phyloP scores from a whole-genome alignment of 2,329 filamentous ascomycete species.

The Ophiostoma triangulosporum region DNA sequence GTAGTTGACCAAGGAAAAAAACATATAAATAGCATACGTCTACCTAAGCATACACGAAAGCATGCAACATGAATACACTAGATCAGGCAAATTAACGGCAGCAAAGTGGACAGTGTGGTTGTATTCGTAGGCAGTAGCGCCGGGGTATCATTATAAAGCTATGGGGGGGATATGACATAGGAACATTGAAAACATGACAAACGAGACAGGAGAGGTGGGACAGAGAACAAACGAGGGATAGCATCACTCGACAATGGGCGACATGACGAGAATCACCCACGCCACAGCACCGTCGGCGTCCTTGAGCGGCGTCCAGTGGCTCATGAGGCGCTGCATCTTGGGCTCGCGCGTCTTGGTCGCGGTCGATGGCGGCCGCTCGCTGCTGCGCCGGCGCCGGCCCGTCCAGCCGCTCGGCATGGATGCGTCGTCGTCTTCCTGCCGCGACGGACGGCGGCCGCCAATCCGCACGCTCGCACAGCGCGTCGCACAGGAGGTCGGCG shows the following conservation, averaged over 20 bases:
- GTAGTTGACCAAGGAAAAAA: conserved; percentile 31
- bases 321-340: conserved; percentile 13
- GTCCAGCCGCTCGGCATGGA: background rate
- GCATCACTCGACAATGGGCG: conserved; percentile 11
- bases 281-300: conserved; percentile 20
- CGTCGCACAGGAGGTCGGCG: background rate
- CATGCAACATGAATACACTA: background rate
- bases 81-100: background rate
- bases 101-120: background rate
- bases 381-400: conserved; percentile 1
- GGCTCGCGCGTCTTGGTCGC: background rate
- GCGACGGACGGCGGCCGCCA: background rate
- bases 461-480: conserved; percentile 9
- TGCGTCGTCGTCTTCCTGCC: background rate
- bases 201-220: background rate
- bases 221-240: background rate
- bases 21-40: too few relatives aligned
- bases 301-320: conserved; percentile 25
- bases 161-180: background rate
- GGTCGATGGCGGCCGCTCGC: background rate
- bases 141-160: conserved; percentile 1
- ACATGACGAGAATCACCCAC: conserved; percentile 23
- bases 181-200: background rate
- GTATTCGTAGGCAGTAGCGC: background rate
- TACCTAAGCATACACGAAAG: too few relatives aligned